These are phyloP conservation scores for Priceomyces carsonii DNA, from an alignment of 805 yeast species.

Conservation along the genomic window DNA sequence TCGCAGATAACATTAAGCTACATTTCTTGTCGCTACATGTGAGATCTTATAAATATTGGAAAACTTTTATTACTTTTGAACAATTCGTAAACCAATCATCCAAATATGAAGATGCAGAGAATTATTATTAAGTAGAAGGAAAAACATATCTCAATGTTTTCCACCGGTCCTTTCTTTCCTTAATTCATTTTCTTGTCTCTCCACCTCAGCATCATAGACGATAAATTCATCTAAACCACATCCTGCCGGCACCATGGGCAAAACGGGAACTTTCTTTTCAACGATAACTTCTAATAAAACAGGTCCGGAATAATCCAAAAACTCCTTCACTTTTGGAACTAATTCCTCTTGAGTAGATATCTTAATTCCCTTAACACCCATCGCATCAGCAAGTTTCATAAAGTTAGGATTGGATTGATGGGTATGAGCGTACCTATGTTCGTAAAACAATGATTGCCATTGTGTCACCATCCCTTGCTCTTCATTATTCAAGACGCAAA, in stretches of 20 bases:
- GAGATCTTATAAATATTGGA: too few species aligned
- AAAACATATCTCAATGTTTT: slow-evolving; percentile 53
- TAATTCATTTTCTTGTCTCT: slow-evolving; percentile 64
- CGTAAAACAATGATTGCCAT: slow-evolving; percentile 98
- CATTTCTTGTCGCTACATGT: too few species aligned
- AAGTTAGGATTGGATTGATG: slow-evolving; percentile 96
- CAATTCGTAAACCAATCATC: not conserved
- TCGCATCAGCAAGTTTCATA: slow-evolving; percentile 88
- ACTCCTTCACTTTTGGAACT: slow-evolving; percentile 50
- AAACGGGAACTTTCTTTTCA: slow-evolving; percentile 91
- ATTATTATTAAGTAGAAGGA: too few species aligned
- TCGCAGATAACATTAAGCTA: too few species aligned
- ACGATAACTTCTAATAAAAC: slow-evolving; percentile 87
- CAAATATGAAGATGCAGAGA: too few species aligned
- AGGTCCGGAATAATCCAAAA: slow-evolving; percentile 78
- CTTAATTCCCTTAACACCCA: slow-evolving; percentile 86
- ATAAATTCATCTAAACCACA: slow-evolving; percentile 93
- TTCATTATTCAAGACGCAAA: slow-evolving; percentile 88
- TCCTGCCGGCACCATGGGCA: slow-evolving; percentile 98
- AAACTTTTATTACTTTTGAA: too few species aligned
- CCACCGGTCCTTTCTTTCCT: slow-evolving; percentile 77
- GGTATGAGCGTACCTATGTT: slow-evolving; percentile 96
- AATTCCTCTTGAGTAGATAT: slow-evolving; percentile 66
- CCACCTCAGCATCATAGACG: slow-evolving; percentile 79
- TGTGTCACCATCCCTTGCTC: slow-evolving; percentile 99